A percentile compares a stretch with the other conserved stretches of the same genome.
Conservation (phyloP, 352 stramenopile genomes). For the Globisporangium recalcitrans region DNA sequence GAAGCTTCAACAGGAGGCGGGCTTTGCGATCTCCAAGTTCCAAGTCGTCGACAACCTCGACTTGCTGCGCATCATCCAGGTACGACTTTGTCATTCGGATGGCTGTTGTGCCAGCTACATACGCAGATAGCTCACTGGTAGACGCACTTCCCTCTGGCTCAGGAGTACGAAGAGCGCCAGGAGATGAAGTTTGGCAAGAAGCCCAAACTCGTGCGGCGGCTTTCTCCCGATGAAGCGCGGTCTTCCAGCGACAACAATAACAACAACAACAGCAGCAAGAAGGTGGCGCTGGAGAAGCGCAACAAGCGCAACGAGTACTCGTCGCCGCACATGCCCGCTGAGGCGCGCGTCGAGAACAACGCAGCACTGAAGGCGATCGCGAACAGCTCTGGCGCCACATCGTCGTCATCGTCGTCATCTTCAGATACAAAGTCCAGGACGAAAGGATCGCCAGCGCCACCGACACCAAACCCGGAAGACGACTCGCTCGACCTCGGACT, state of each 20-base stretch:
- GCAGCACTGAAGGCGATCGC: conserved; percentile 53
- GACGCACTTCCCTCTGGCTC: not conserved
- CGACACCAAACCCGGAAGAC: conserved; percentile 25
- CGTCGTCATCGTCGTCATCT: not conserved
- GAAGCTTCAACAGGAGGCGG: conserved; percentile 82
- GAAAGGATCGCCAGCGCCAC: conserved; percentile 3
- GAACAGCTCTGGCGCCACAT: conserved; percentile 20
- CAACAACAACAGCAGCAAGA: conserved; percentile 21
- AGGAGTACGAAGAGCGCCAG: conserved; percentile 91
- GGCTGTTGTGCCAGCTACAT: no score
- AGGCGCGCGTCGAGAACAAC: conserved; percentile 80
- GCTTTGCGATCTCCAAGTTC: conserved; percentile 82
- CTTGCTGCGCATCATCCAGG: conserved; percentile 77
- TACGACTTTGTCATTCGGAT: no score
- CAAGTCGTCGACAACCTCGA: conserved; percentile 92
- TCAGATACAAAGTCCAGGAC: not conserved
- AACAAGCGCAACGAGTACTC: conserved; percentile 70
- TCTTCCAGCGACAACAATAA: conserved; percentile 19
- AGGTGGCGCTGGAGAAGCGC: conserved; percentile 51
- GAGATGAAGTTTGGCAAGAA: conserved; percentile 90
- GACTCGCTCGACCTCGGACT: conserved; percentile 53
- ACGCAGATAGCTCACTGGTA: no score
- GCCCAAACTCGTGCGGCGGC: conserved; percentile 74
- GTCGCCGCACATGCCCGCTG: conserved; percentile 66
- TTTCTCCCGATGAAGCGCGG: conserved; percentile 45